phyloP scores from a whole-genome alignment of 1,139 yeast species.

The Geotrichum australiense region DNA sequence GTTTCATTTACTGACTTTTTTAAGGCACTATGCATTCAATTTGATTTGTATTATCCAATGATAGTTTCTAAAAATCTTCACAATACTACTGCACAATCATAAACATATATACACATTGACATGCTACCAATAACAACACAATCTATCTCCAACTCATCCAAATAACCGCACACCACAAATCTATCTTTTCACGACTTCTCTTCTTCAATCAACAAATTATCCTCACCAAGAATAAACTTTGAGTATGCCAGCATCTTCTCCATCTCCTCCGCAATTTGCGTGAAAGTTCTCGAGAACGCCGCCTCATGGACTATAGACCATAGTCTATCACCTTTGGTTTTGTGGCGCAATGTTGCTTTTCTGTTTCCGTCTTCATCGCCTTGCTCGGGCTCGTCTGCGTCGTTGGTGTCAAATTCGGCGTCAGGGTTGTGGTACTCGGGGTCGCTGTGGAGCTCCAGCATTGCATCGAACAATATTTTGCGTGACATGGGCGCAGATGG shows the following conservation, averaged over 20 bases:
- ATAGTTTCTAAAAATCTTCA: too few species aligned
- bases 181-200: neutral
- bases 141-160: too few species aligned
- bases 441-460: constrained; percentile 30
- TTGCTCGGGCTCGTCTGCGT: neutral
- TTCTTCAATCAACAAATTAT: constrained; percentile 20
- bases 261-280: constrained; percentile 41
- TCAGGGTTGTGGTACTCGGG: constrained; percentile 2
- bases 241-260: constrained; percentile 37
- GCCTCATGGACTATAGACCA: constrained; percentile 47
- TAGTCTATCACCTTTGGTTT: constrained; percentile 21
- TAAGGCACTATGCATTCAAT: too few species aligned
- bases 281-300: constrained; percentile 44
- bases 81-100: too few species aligned
- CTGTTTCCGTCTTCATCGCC: neutral
- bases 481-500: constrained; percentile 42
- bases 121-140: too few species aligned
- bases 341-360: neutral
- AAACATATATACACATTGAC: too few species aligned
- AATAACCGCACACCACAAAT: too few species aligned
- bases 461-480: constrained; percentile 39
- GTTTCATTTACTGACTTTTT: too few species aligned
- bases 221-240: constrained; percentile 43
- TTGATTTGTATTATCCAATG: too few species aligned
- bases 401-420: neutral